These are phyloP conservation scores for Quercus gilva DNA, from an alignment of 306 rosid species.

Conservation along the genomic window DNA sequence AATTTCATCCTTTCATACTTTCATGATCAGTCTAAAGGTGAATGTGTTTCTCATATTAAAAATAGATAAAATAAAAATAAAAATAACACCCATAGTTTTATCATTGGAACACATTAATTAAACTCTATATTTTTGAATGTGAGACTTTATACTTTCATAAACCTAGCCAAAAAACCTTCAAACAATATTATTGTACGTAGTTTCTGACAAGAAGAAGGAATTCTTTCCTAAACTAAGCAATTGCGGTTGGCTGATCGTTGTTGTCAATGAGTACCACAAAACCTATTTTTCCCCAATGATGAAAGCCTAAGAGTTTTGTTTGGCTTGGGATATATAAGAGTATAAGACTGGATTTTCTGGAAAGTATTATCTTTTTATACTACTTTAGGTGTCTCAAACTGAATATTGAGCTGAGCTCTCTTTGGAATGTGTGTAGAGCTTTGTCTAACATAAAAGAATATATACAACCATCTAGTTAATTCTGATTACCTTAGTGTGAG, in stretches of 20 bases:
- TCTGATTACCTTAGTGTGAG: neutral
- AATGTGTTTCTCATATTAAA: no score
- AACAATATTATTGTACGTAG: constrained; percentile 33
- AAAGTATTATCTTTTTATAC: neutral
- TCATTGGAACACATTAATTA: no score
- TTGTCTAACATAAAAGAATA: neutral
- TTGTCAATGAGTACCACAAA: constrained; percentile 40
- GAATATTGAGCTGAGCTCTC: neutral
- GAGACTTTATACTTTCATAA: no score
- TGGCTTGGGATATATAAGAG: no score
- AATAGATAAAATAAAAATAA: no score
- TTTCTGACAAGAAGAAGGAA: constrained; percentile 25
- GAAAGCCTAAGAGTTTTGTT: neutral
- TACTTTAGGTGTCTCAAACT: neutral
- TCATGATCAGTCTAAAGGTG: no score
- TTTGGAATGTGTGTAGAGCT: neutral
- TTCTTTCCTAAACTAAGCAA: constrained; percentile 36
- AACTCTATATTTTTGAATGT: no score
- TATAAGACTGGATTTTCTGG: neutral
- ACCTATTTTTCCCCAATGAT: neutral
- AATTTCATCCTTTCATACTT: constrained; percentile 7
- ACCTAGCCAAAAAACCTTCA: no score
- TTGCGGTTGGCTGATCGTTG: constrained; percentile 38
- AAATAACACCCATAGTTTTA: no score
- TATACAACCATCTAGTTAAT: neutral